Evolutionary conservation across 1,284 basidiomycete species (phyloP), one percentile per base, ranked within the genome.

Genomic region (Mycena citricolor): DNA sequence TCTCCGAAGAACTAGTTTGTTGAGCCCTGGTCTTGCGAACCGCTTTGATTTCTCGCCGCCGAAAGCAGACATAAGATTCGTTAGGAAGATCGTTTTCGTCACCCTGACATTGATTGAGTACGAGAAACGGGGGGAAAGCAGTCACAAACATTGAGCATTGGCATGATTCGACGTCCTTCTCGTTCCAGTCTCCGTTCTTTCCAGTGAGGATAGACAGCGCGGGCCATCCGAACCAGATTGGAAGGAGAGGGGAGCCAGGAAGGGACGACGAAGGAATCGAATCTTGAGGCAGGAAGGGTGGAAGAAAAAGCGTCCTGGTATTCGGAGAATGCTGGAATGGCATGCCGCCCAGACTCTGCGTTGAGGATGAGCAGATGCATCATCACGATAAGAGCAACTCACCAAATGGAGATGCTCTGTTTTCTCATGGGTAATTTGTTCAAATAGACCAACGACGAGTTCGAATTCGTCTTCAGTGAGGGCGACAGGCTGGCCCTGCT

Each of bases 31-130:
- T 99, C 71, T 99, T 98, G 48, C 95, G 85, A 19, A 93, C 81
- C 11, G 90, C 85, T 63, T 98, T 98, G 63, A 90, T 89, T 61
- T 99, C 95, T 47, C 94, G 85, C 42, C 95, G 80, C 30, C 97
- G 85, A 78, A 99, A 99, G 68, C 97, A 99, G 39, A 98, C 92
- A 55, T 98, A 99, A 0, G 97, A 97, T 61, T 98, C 94, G 49
- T 92, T 94, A 49, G 70, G 68, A 40, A 87, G 83, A 65, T 97
- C 95, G 26, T 87, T 79, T 68, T 98, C 95, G 64, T 99, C 94
- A 54, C 81, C 84, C 89, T 94, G 58, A 2, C 49, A 22, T 17
- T 7, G 31, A 14, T 32, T 4, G 21, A 41, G 20, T 8, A 11
- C n/a, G 32, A 24, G 36, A 20, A 21, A 17, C 20, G 4, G 23